Evolutionary conservation across 1,139 yeast genomes (phyloP).

Genomic region (Saccharomyces pastorianus): DNA sequence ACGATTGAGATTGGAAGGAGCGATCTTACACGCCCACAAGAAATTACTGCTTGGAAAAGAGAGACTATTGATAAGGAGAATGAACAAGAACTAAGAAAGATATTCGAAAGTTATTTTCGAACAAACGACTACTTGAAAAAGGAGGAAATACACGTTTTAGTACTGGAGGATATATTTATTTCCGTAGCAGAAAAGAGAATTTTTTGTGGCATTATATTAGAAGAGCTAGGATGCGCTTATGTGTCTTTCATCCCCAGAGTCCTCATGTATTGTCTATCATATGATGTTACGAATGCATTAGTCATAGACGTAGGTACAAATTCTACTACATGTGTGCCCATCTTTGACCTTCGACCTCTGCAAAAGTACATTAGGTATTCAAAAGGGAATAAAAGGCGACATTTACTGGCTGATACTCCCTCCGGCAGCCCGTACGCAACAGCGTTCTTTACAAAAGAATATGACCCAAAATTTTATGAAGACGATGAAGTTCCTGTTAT

Average conservation of each 20-base stretch:
- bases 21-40: neutral
- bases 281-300: neutral
- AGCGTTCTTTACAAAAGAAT: neutral
- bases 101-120: neutral
- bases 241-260: conserved; percentile 2
- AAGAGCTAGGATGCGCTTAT: neutral
- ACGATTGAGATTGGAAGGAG: neutral
- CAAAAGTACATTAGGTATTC: neutral
- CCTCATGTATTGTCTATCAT: conserved; percentile 1
- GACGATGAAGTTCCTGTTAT: conserved; percentile 1
- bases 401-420: neutral
- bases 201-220: neutral
- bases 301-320: neutral
- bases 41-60: neutral
- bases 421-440: neutral
- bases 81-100: neutral
- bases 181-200: neutral
- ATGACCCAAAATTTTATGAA: neutral
- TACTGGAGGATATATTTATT: conserved; percentile 2
- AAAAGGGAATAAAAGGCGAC: neutral
- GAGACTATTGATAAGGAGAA: neutral
- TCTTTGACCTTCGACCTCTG: conserved; percentile 1
- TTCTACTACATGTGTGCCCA: neutral
- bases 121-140: neutral
- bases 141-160: neutral